Conservation (phyloP, 306 rosid species). For the Macrotyloma uniflorum region DNA sequence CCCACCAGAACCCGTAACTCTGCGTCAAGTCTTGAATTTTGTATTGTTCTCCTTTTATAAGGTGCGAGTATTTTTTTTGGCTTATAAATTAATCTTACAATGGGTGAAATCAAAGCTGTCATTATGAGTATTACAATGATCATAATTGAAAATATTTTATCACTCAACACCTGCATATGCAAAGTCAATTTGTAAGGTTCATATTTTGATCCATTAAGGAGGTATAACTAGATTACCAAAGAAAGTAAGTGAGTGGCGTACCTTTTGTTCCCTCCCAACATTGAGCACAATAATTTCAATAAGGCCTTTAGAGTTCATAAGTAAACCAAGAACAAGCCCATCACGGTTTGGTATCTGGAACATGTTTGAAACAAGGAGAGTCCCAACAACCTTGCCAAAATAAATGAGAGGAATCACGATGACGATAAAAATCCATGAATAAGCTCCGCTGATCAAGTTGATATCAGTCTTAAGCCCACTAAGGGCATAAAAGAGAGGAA, state of each 20-base stretch:
- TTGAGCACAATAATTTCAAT: conserved; percentile 80
- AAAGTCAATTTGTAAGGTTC: neutral
- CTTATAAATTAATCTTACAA: conserved; percentile 60
- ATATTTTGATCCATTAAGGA: neutral
- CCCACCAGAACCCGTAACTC: conserved; percentile 70
- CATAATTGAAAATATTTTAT: conserved; percentile 68
- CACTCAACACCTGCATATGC: conserved; percentile 61
- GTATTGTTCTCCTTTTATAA: conserved; percentile 65
- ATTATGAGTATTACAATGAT: conserved; percentile 61
- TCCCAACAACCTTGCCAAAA: conserved; percentile 67
- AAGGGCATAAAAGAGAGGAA: conserved; percentile 80
- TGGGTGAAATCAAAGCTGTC: conserved; percentile 71
- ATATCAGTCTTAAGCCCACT: conserved; percentile 82
- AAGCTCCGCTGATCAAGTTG: conserved; percentile 7
- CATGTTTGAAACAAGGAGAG: conserved; percentile 47
- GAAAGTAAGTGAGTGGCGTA: neutral
- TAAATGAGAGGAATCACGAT: conserved; percentile 53
- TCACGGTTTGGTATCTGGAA: conserved; percentile 68
- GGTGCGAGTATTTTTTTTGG: conserved; percentile 68
- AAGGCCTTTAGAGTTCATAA: conserved; percentile 89
- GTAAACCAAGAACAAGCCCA: conserved; percentile 74
- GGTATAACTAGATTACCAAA: neutral
- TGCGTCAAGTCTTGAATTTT: conserved; percentile 58
- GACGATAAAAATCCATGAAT: conserved; percentile 47
- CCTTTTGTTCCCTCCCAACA: conserved; percentile 82